Evolutionary conservation across 2,329 filamentous ascomycete species (phyloP).

Genomic region (Claviceps fusiformis): DNA sequence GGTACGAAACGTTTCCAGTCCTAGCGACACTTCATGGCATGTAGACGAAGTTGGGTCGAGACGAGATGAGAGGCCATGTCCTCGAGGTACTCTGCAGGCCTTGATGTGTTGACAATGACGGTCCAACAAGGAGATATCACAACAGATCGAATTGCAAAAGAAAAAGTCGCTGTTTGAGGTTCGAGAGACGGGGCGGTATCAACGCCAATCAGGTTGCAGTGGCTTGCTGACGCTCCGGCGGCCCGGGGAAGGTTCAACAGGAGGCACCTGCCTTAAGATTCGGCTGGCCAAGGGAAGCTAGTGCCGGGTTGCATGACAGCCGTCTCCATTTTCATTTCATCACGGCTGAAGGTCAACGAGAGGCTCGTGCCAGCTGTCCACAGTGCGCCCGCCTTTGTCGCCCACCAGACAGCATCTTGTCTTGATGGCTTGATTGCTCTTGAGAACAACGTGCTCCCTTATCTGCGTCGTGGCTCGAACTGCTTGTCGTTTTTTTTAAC

Average conservation of each 20-base stretch:
- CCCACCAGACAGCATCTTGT: too few species aligned
- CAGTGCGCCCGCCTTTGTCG: not conserved
- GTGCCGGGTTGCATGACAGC: not conserved
- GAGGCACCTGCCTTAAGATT: not conserved
- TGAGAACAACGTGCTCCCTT: not conserved
- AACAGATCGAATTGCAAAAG: not conserved
- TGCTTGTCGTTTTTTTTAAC: too few species aligned
- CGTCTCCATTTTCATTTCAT: not conserved
- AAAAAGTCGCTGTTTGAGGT: not conserved
- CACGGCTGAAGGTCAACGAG: not conserved
- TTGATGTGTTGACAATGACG: not conserved
- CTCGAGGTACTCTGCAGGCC: not conserved
- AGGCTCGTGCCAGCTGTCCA: conserved; percentile 1
- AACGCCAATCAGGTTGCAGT: not conserved
- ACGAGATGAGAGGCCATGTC: not conserved
- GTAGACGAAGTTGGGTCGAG: too few species aligned
- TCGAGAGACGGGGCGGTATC: too few species aligned
- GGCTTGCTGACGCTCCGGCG: not conserved
- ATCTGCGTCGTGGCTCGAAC: not conserved
- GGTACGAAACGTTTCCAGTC: not conserved
- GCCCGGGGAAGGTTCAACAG: not conserved
- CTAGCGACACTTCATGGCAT: conserved; percentile 1
- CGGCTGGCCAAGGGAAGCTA: not conserved
- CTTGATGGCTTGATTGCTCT: not conserved
- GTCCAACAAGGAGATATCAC: not conserved